Base-by-base conservation (phyloP, 805 yeast genomes). In the Yarrowia phangngaensis region DNA sequence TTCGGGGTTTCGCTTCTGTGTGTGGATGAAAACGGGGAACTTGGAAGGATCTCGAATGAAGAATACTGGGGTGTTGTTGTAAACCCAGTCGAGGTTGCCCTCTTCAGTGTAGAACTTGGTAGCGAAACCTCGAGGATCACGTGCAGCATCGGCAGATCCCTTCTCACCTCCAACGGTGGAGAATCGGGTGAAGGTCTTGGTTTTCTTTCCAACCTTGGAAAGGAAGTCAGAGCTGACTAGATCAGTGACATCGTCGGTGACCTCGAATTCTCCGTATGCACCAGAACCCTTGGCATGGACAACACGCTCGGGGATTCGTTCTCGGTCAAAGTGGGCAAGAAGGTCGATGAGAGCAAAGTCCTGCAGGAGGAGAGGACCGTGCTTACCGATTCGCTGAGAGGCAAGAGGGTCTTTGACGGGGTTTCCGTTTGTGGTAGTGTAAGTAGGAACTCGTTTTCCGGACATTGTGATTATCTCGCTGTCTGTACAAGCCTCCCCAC, bases 141-240 rank as follows among this genome's bases (percentile, higher is more conserved):
- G 74, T 13, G 75, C 78, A 16, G 81, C 67, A 57, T 80, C 86
- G 8, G 84, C 74, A 29, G 82, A 70, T 41, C 84, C 86, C 57
- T 66, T 66, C 64, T 80, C 85, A 43, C 84, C 84, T 53, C 83
- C 84, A 26, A 80, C 86, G 15, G 84, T 79, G 43, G 82, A 76
- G 65, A 79, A 77, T 52, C 84, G 71, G 30, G 70, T 63, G 50
- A 78, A 64, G 53, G 80, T 73, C 62, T 75, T 77, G 26, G 95
- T 84, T 68, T 79, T 83, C 70, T 85, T 85, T 57, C 96, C 96
- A 50, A 83, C 73, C 35, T 75, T 70, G 55, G 76, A 75, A 57
- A 87, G 75, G 69, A 87, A 84, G 36, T 60, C 62, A 23, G 71
- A 64, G 20, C 54, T 40, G 15, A 76, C 70, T 48, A 78, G 58